These are phyloP conservation scores for Gossypium stocksii DNA, from an alignment of 345 rosid species.

Conservation along the genomic window DNA sequence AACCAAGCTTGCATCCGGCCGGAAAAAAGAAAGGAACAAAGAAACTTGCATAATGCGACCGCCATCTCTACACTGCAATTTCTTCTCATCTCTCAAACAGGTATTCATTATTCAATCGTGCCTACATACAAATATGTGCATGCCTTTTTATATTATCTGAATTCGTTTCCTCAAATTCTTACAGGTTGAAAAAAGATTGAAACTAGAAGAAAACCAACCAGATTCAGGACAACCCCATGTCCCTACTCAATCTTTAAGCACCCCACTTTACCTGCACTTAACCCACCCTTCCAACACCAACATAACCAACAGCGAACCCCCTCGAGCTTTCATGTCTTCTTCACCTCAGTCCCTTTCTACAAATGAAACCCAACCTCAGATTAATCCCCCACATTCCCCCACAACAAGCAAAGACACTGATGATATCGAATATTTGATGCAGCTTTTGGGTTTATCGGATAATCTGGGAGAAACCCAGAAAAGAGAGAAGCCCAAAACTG, in stretches of 20 bases:
- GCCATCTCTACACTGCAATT: slow-evolving; percentile 30
- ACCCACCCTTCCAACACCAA: slow-evolving; percentile 1
- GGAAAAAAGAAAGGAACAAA: too few species aligned
- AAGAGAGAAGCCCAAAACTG: slow-evolving; percentile 15
- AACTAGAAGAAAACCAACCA: slow-evolving; percentile 31
- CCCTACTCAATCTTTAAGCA: slow-evolving; percentile 28
- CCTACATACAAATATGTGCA: neutral
- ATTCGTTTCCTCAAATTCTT: neutral
- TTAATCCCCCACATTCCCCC: neutral
- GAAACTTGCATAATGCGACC: slow-evolving; percentile 22
- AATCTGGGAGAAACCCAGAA: slow-evolving; percentile 13
- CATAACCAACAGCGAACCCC: slow-evolving; percentile 32
- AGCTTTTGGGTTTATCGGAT: slow-evolving; percentile 32
- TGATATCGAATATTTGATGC: slow-evolving; percentile 31
- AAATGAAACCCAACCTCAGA: slow-evolving; percentile 21
- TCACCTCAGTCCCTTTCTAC: slow-evolving; percentile 23
- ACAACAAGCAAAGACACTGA: slow-evolving; percentile 10
- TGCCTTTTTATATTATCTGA: neutral
- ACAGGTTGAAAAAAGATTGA: slow-evolving; percentile 49
- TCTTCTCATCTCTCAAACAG: slow-evolving; percentile 47
- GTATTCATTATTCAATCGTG: slow-evolving; percentile 7
- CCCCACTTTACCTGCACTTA: slow-evolving; percentile 34
- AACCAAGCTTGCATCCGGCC: too few species aligned
- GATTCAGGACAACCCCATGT: neutral
- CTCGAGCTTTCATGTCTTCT: slow-evolving; percentile 31